phyloP scores from a whole-genome alignment of 1,284 basidiomycete genomes.

The Melanopsichium pennsylvanicum region DNA sequence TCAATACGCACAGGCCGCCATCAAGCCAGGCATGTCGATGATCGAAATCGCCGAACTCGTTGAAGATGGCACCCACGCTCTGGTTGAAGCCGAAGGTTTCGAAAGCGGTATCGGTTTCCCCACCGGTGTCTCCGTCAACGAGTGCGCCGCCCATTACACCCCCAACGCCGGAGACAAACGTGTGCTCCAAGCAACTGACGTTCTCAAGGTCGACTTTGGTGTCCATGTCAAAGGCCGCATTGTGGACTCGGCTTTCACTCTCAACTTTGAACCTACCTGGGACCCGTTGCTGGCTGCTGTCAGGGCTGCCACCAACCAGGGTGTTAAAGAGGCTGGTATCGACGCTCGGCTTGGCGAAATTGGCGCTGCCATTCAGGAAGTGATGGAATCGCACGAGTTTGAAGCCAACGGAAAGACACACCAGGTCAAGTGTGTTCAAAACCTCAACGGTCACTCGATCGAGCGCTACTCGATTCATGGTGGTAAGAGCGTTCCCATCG shows the following conservation, averaged over 20 bases:
- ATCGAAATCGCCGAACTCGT: slow-evolving; percentile 93
- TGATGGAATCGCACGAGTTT: slow-evolving; percentile 98
- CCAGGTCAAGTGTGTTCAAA: slow-evolving; percentile 69
- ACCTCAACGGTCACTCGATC: slow-evolving; percentile 65
- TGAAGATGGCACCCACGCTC: slow-evolving; percentile 77
- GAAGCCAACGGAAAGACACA: slow-evolving; percentile 83
- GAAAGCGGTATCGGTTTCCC: slow-evolving; percentile 91
- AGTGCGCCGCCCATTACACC: slow-evolving; percentile 95
- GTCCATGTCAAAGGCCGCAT: slow-evolving; percentile 96
- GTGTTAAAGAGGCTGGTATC: slow-evolving; percentile 81
- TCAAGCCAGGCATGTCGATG: slow-evolving; percentile 93
- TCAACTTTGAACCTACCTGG: slow-evolving; percentile 87
- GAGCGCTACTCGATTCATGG: slow-evolving; percentile 64
- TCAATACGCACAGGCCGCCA: slow-evolving; percentile 78
- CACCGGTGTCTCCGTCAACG: slow-evolving; percentile 92
- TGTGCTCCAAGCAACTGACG: slow-evolving; percentile 84
- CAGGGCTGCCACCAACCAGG: slow-evolving; percentile 90
- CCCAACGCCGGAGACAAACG: slow-evolving; percentile 93
- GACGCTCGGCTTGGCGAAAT: slow-evolving; percentile 93
- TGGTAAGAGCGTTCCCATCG: slow-evolving; percentile 85
- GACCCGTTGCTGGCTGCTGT: slow-evolving; percentile 89
- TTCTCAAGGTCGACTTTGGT: slow-evolving; percentile 96
- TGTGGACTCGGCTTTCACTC: slow-evolving; percentile 92
- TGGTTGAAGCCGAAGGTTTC: slow-evolving; percentile 84
- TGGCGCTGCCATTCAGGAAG: slow-evolving; percentile 91